These are phyloP conservation scores for Fusarium miscanthi DNA, from an alignment of 2,329 filamentous ascomycete species.

Conservation along the genomic window DNA sequence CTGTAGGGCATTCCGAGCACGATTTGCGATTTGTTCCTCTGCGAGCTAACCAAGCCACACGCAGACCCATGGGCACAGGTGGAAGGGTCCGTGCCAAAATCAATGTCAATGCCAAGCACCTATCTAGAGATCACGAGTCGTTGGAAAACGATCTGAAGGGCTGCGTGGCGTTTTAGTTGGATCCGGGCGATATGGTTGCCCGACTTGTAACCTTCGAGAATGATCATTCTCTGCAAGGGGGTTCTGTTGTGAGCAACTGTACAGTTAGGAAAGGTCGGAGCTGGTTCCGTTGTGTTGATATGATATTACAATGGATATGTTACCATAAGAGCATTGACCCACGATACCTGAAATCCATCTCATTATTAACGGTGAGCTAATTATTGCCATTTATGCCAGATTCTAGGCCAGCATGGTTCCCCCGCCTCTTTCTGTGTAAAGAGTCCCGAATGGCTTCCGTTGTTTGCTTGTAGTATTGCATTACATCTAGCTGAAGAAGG, in stretches of 20 bases:
- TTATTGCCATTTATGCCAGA: slow-evolving; percentile 26
- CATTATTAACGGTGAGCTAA: slow-evolving; percentile 17
- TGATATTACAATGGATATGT: slow-evolving; percentile 1
- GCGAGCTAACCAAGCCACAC: slow-evolving; percentile 21
- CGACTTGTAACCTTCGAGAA: slow-evolving; percentile 37
- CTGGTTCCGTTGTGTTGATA: slow-evolving; percentile 9
- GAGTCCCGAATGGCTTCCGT: slow-evolving; percentile 14
- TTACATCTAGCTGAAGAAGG: neutral
- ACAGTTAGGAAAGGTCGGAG: neutral
- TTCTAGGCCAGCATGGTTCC: slow-evolving; percentile 15
- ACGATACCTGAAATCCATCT: neutral
- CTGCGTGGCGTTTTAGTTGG: slow-evolving; percentile 39
- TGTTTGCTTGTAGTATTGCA: slow-evolving; percentile 1
- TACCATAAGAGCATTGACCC: neutral
- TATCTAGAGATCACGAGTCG: slow-evolving; percentile 18
- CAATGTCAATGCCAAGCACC: slow-evolving; percentile 6
- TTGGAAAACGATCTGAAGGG: slow-evolving; percentile 7
- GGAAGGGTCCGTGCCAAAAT: slow-evolving; percentile 37
- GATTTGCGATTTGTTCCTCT: slow-evolving; percentile 41
- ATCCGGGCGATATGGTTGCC: slow-evolving; percentile 24
- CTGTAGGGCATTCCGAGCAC: slow-evolving; percentile 8
- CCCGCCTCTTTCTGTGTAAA: slow-evolving; percentile 27
- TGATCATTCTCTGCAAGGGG: slow-evolving; percentile 5
- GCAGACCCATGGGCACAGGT: slow-evolving; percentile 17
- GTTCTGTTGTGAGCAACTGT: slow-evolving; percentile 14